Conservation (phyloP, 2,329 filamentous ascomycete species). For the Basipetospora chlamydospora region DNA sequence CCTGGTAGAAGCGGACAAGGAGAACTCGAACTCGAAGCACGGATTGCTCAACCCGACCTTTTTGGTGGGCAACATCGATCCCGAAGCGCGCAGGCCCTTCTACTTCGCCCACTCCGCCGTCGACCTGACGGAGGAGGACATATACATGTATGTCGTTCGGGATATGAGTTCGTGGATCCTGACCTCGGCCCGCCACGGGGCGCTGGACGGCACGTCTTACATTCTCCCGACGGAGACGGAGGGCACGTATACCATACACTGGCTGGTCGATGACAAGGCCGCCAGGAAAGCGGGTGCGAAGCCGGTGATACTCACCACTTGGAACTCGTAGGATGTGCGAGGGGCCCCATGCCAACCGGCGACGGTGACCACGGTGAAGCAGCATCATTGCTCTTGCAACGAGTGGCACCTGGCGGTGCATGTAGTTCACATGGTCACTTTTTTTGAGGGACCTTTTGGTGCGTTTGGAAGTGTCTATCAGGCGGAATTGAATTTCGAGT, state of each 20-base stretch:
- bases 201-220: neutral
- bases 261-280: neutral
- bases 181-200: neutral
- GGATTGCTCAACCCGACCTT: constrained; percentile 9
- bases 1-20: constrained; percentile 6
- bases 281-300: neutral
- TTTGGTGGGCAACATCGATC: constrained; percentile 9
- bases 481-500: too few species aligned
- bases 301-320: neutral
- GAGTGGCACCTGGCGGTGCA: too few species aligned
- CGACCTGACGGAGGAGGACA: constrained; percentile 6
- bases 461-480: too few species aligned
- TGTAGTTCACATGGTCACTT: too few species aligned
- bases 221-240: neutral
- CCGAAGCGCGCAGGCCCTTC: constrained; percentile 6
- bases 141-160: constrained; percentile 8
- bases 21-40: neutral
- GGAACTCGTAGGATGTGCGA: too few species aligned
- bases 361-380: too few species aligned
- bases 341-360: too few species aligned
- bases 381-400: too few species aligned
- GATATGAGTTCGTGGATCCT: too few species aligned
- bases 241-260: neutral
- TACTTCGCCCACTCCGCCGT: constrained; percentile 9
- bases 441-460: too few species aligned